Percentiles rank a stretch among this genome's conserved stretches.
These are phyloP conservation scores for Pseudotsuga menziesii DNA, from an alignment of 75 land plant genomes.

Conservation along the genomic window DNA sequence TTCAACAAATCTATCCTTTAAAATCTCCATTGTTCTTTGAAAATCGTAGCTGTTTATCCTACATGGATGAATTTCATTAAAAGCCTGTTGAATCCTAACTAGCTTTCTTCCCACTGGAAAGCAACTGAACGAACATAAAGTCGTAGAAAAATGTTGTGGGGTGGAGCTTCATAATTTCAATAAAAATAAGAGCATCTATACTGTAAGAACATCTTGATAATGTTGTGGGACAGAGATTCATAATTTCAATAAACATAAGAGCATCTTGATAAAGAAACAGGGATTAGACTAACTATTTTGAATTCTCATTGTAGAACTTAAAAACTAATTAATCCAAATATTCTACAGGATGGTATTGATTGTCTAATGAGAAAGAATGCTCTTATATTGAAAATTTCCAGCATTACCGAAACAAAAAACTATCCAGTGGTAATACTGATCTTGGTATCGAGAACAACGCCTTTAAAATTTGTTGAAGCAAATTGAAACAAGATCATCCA, in stretches of 20 bases:
- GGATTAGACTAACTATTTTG: neutral
- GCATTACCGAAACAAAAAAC: neutral
- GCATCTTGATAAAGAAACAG: neutral
- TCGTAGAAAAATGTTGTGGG: neutral
- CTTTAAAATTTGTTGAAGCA: neutral
- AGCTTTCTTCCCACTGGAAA: too few species aligned
- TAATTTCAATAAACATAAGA: neutral
- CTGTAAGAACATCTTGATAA: too few species aligned
- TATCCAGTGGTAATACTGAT: neutral
- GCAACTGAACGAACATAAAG: too few species aligned
- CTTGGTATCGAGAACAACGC: neutral
- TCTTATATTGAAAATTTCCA: neutral
- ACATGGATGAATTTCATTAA: too few species aligned
- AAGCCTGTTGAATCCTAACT: too few species aligned
- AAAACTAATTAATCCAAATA: neutral
- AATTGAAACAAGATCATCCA: neutral
- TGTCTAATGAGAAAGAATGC: neutral
- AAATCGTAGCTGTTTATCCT: too few species aligned
- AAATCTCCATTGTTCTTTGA: too few species aligned
- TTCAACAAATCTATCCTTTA: too few species aligned
- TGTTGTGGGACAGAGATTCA: neutral
- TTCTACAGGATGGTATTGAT: neutral
- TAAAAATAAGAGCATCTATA: neutral
- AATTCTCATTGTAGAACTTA: neutral
- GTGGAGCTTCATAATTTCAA: neutral